Evolutionary conservation across 495 filamentous ascomycete species (phyloP).

Genomic region (Aspergillus diversus): DNA sequence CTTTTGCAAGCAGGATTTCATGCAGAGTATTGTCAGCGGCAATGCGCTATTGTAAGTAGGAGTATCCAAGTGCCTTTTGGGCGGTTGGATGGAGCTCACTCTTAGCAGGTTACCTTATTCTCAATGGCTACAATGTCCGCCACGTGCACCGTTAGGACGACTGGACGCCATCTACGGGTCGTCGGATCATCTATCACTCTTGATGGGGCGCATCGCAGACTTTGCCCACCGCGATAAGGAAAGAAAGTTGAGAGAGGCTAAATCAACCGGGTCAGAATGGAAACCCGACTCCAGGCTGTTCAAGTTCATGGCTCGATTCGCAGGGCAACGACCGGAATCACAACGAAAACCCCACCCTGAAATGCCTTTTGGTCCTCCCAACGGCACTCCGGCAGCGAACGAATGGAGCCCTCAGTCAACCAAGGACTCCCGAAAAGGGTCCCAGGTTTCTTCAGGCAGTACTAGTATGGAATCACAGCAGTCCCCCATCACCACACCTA

Average conservation of each 20-base stretch:
- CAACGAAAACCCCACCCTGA: conserved; percentile 24
- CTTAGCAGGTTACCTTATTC: conserved; percentile 71
- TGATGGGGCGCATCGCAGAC: conserved; percentile 79
- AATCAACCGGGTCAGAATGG: conserved; percentile 58
- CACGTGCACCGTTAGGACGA: conserved; percentile 76
- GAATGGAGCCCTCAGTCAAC: conserved; percentile 4
- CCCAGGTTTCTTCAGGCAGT: neutral
- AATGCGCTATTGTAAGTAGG: conserved; percentile 77
- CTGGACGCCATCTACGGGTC: conserved; percentile 84
- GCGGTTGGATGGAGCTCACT: conserved; percentile 21
- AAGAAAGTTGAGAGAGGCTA: conserved; percentile 66
- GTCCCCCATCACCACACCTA: conserved; percentile 8
- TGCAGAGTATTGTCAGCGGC: conserved; percentile 88
- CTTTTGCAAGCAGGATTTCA: conserved; percentile 91
- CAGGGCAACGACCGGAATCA: conserved; percentile 32
- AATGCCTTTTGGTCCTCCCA: conserved; percentile 23
- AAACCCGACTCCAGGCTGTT: conserved; percentile 57
- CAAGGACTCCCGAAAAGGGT: conserved; percentile 1
- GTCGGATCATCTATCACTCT: conserved; percentile 80
- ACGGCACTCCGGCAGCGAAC: conserved; percentile 19
- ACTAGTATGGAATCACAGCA: conserved; percentile 5
- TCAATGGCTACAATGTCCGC: conserved; percentile 81
- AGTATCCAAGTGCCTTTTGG: neutral
- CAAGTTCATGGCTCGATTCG: conserved; percentile 48
- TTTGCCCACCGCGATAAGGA: conserved; percentile 79